A percentile compares a stretch with the other conserved stretches of the same genome.
phyloP scores from a whole-genome alignment of 495 filamentous ascomycete species.

The Hapsidospora chrysogenum region DNA sequence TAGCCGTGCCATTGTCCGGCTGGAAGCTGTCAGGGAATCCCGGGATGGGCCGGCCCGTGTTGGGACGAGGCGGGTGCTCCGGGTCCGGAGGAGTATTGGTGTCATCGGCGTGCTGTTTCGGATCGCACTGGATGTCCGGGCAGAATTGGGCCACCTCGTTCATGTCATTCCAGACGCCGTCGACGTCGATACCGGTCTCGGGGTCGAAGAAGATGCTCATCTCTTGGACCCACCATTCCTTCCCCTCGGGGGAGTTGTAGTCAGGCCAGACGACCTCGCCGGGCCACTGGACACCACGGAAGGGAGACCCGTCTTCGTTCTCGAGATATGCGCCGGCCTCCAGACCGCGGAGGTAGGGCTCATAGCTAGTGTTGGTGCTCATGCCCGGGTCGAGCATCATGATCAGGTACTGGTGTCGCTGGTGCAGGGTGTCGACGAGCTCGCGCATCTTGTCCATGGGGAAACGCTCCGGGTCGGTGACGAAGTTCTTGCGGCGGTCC shows the following conservation, averaged over 20 bases:
- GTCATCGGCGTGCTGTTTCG: no score
- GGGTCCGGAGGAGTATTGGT: no score
- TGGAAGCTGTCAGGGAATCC: no score
- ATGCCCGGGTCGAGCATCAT: constrained; percentile 82
- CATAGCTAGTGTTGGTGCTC: constrained; percentile 48
- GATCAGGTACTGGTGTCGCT: constrained; percentile 58
- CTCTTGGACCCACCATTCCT: constrained; percentile 57
- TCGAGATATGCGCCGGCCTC: constrained; percentile 47
- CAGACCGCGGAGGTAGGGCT: constrained; percentile 43
- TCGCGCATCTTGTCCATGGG: constrained; percentile 47
- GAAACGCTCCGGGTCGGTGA: constrained; percentile 56
- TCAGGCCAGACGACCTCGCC: constrained; percentile 67
- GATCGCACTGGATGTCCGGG: constrained; percentile 54
- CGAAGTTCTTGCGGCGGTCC: constrained; percentile 44
- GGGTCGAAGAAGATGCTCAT: constrained; percentile 52
- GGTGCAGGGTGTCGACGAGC: constrained; percentile 53
- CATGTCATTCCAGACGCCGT: constrained; percentile 81
- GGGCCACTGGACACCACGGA: constrained; percentile 71
- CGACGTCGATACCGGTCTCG: constrained; percentile 55
- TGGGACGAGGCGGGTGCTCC: no score
- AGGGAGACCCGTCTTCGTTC: constrained; percentile 44
- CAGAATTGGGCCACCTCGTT: constrained; percentile 53
- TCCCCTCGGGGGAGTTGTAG: constrained; percentile 56
- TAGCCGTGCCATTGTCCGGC: no score
- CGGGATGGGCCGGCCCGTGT: no score